These are phyloP conservation scores for Cucurbita pepo DNA, from an alignment of 306 rosid genomes.

Conservation along the genomic window DNA sequence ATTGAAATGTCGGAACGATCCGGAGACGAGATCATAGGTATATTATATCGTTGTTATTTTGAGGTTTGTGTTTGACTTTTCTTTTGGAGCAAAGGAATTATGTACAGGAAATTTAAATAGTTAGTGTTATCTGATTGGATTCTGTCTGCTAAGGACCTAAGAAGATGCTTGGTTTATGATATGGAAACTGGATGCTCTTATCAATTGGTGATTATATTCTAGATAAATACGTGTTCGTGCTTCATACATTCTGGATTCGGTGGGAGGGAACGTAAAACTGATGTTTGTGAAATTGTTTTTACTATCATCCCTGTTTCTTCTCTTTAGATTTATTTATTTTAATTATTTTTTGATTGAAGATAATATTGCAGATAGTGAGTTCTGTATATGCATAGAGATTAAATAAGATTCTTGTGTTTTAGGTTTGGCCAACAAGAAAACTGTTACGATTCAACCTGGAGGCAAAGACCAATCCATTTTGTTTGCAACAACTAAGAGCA, in stretches of 20 bases:
- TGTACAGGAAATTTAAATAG: neutral
- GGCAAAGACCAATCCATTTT: conserved; percentile 67
- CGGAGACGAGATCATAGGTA: neutral
- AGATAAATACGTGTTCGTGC: neutral
- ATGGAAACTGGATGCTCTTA: neutral
- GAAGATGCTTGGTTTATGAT: neutral
- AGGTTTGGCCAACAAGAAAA: conserved; percentile 99
- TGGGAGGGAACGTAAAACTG: neutral
- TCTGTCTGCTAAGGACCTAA: neutral
- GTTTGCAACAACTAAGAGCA: conserved; percentile 75
- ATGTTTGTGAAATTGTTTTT: neutral
- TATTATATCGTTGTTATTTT: neutral
- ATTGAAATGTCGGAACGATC: neutral
- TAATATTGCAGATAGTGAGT: neutral
- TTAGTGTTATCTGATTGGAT: neutral
- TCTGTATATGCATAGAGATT: neutral
- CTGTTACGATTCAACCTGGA: conserved; percentile 53
- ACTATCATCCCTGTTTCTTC: neutral
- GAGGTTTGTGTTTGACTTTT: neutral
- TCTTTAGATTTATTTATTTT: neutral
- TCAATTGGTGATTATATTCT: neutral
- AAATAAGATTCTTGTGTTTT: neutral
- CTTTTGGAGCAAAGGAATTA: neutral
- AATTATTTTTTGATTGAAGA: neutral
- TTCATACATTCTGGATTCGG: neutral